Base-by-base conservation (phyloP, 148 eudicot species). In the Rhododendron ovatum region DNA sequence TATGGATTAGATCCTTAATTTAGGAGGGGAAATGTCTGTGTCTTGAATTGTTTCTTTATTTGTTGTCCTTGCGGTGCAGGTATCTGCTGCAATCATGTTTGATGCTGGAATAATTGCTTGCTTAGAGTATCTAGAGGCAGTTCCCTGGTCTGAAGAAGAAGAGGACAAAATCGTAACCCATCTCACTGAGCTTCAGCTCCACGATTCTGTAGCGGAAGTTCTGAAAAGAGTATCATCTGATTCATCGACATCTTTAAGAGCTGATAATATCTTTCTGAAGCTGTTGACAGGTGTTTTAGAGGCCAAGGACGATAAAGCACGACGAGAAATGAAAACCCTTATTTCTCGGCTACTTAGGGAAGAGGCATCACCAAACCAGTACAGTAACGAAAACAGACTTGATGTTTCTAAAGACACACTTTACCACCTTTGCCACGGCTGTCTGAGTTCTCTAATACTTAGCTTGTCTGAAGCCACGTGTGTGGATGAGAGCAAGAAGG, bases 141-240 rank as follows among this genome's bases (percentile, higher is more conserved):
- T 92, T 74, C 99, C 99, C 39, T 96, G 99, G 99, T 91, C 99
- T 48, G 96, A 92, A 67, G 93, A 92, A 43, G 99, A 96, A 84
- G 98, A 96, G 89, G 97, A 92, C 84, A 93, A 86, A 75, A 92
- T 96, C 8, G 85, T 93, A 69, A 89, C 94, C 57, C 91, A 93
- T 83, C 94, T 96, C 37, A 87, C 84, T 85, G 90, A 95, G 86
- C 97, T 96, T 76, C 95, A 92, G 86, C 96, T 95, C 82, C 90
- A 89, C 11, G 86, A 87, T 78, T 88, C 90, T 24, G 81, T 85
- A 51, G 86, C 90, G 63, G 88, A 89, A 18, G 96, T 96, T n/a
- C 91, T 96, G 83, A 95, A 93, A 87, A 91, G 99, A 91, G 94
- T 96, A 63, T 86, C 91, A 39, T 73, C 91, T 39, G 96, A 94